These are phyloP conservation scores for Phaeosphaeriaceae sp. DNA, from an alignment of 2,329 filamentous ascomycete genomes.

Conservation along the genomic window DNA sequence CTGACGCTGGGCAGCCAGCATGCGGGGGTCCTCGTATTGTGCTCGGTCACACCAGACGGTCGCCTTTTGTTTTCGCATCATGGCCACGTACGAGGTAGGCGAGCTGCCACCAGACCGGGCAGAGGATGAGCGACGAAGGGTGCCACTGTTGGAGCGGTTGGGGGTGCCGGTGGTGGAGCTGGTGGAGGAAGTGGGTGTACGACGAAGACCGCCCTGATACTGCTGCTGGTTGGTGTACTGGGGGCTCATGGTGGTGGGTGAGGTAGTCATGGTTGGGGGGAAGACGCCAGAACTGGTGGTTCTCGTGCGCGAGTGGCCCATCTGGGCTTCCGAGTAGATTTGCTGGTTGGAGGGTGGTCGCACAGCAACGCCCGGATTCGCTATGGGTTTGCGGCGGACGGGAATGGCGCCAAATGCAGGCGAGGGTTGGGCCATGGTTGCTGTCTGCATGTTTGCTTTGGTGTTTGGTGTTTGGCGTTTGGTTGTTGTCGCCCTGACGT, in stretches of 20 bases:
- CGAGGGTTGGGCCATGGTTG: constrained; percentile 35
- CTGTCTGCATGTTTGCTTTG: constrained; percentile 33
- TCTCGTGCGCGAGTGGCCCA: constrained; percentile 45
- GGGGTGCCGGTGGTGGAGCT: constrained; percentile 63
- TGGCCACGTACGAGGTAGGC: constrained; percentile 83
- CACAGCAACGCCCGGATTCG: constrained; percentile 39
- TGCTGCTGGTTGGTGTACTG: constrained; percentile 45
- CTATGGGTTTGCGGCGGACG: constrained; percentile 44
- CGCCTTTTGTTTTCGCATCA: constrained; percentile 96
- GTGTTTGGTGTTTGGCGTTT: constrained; percentile 23
- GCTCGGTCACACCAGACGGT: constrained; percentile 98
- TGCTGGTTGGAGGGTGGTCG: constrained; percentile 33
- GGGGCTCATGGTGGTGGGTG: constrained; percentile 40
- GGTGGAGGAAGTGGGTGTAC: constrained; percentile 73
- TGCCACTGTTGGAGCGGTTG: constrained; percentile 59
- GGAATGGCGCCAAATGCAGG: constrained; percentile 36
- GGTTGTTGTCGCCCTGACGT: constrained; percentile 35
- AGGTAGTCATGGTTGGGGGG: constrained; percentile 21
- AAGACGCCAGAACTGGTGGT: constrained; percentile 48
- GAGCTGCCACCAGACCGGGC: constrained; percentile 69
- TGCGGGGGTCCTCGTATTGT: constrained; percentile 86
- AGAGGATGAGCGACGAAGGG: constrained; percentile 75
- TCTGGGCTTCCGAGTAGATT: constrained; percentile 27
- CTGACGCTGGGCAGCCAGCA: constrained; percentile 80
- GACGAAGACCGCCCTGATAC: constrained; percentile 52